These are phyloP conservation scores for Boletus reticuloceps DNA, from an alignment of 768 basidiomycete genomes.

Conservation along the genomic window DNA sequence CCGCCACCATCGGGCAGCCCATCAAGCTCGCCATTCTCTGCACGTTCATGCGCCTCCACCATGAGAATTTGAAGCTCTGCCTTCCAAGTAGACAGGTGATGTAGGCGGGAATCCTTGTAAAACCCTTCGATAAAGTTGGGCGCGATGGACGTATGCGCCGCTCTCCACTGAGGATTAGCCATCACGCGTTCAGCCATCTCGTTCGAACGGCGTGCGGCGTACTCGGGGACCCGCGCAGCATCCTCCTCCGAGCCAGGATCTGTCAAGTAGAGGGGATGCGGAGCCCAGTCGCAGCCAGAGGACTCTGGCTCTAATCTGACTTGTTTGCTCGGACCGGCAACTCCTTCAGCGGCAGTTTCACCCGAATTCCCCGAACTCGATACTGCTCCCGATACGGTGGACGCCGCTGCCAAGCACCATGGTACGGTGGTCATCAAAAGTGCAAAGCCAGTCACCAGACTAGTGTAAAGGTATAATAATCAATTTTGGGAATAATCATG, in stretches of 20 bases:
- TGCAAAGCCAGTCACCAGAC: too few relatives aligned
- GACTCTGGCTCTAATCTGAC: neutral
- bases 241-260: slow-evolving; percentile 44
- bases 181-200: slow-evolving; percentile 73
- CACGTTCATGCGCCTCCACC: slow-evolving; percentile 71
- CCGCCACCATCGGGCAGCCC: neutral
- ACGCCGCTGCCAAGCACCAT: too few relatives aligned
- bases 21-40: slow-evolving; percentile 41
- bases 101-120: slow-evolving; percentile 85
- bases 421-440: too few relatives aligned
- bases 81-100: slow-evolving; percentile 91
- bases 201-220: slow-evolving; percentile 71
- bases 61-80: slow-evolving; percentile 82
- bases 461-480: too few relatives aligned
- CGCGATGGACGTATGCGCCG: slow-evolving; percentile 81
- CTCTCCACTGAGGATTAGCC: slow-evolving; percentile 82
- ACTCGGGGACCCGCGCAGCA: slow-evolving; percentile 51
- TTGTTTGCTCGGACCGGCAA: slow-evolving; percentile 1
- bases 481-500: too few relatives aligned
- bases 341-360: neutral
- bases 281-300: slow-evolving; percentile 6
- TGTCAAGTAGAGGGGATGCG: slow-evolving; percentile 35
- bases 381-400: too few relatives aligned
- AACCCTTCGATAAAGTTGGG: slow-evolving; percentile 86
- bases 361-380: too few relatives aligned